These are phyloP conservation scores for Arachnomyces sp. DNA, from an alignment of 2,329 filamentous ascomycete species.

Conservation along the genomic window DNA sequence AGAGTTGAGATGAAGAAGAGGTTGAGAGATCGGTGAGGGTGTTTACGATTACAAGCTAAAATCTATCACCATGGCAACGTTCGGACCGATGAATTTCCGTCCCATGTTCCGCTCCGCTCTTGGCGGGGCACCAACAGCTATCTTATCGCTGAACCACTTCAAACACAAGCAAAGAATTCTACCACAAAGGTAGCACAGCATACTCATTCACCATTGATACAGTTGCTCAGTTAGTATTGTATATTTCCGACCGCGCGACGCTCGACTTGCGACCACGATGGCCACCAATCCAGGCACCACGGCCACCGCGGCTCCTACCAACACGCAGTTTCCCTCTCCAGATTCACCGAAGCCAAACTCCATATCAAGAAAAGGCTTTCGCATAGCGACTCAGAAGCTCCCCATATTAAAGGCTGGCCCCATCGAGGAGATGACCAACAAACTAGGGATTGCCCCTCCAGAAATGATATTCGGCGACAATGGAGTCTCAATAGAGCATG, in stretches of 20 bases:
- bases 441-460: slow-evolving; percentile 76
- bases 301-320: slow-evolving; percentile 16
- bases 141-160: not conserved
- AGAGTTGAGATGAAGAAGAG: no score
- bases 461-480: slow-evolving; percentile 99
- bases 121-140: slow-evolving; percentile 4
- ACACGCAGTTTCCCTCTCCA: slow-evolving; percentile 50
- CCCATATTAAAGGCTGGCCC: slow-evolving; percentile 88
- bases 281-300: slow-evolving; percentile 2
- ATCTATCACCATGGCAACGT: slow-evolving; percentile 2
- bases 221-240: slow-evolving; percentile 11
- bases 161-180: not conserved
- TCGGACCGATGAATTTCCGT: not conserved
- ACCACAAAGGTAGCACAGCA: no score
- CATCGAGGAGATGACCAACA: slow-evolving; percentile 74
- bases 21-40: no score
- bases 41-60: not conserved
- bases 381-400: slow-evolving; percentile 74
- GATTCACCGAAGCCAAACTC: slow-evolving; percentile 39
- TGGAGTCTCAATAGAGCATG: slow-evolving; percentile 64
- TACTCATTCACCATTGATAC: no score
- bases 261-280: slow-evolving; percentile 12
- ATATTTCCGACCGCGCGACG: slow-evolving; percentile 3
- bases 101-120: not conserved
- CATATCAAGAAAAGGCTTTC: slow-evolving; percentile 60